Base-by-base conservation (phyloP, 192 early-diverging fungal genomes). In the Gonapodya prolifera region DNA sequence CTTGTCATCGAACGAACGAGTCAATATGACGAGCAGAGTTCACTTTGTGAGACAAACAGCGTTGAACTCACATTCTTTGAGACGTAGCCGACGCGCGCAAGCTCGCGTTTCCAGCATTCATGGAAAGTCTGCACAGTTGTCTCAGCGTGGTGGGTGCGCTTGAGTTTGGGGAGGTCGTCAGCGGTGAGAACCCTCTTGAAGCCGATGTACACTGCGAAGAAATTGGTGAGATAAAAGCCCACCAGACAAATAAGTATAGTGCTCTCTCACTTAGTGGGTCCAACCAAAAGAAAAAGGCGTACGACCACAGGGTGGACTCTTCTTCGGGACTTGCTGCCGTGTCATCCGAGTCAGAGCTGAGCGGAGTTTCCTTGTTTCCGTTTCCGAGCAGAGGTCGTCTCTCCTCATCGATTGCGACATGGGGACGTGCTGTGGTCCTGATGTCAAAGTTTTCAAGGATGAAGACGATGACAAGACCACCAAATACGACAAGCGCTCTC, bases 281-380 rank as follows among this genome's bases (percentile, higher is more conserved):
- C 89, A 99, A 92, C 97, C 97, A 99, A 33, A 89, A 83, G 82
- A 97, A 99, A 0, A 91, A 89, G 0, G 95, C 78, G 16, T 86
- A 86, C 33, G 91, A 92, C 78, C 96, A 96, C 29, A 98, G 88
- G 80, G 93, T 92, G 70, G 95, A 90, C 13, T 83, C 87, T 29
- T 89, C 90, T 79, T 97, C 95, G 1, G 95, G 94, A 70, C 86
- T 87, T 16, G 8, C 45, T 16, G 45, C 8, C 8, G 8, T 23
- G 23, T 16, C 23, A 61, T 61, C 45, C 23, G 8, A 8, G 45
- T 61, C 45, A 23, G 8, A 8, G 45, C 23, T 23, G 8, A 23
- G 8, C 45, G 45, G 8, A 23, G 8, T 61, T 8, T 8, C 45
- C 8, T 23, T 61, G 8, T 61, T 23, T 16, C 8, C 45, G 45